Evolutionary conservation across 176 grass and related monocot genomes (phyloP).

Genomic region (Avena atlantica): DNA sequence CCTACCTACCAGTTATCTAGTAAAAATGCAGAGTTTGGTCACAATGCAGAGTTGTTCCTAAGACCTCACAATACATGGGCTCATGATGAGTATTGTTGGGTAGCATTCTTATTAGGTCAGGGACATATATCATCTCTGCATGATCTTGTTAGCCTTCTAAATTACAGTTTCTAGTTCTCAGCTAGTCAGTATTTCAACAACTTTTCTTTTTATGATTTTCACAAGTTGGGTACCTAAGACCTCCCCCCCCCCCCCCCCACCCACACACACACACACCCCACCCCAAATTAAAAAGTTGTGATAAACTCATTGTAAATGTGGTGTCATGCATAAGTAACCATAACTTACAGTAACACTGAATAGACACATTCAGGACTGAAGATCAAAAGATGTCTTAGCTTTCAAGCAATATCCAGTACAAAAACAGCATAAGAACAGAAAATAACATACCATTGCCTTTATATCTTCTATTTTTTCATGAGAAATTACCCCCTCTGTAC

Average conservation of each 20-base stretch:
- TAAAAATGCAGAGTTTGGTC: not conserved
- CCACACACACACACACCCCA: too few relatives aligned
- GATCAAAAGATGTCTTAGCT: not conserved
- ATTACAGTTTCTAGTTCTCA: too few relatives aligned
- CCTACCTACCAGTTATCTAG: too few relatives aligned
- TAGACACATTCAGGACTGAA: not conserved
- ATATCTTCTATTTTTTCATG: slow-evolving; percentile 26
- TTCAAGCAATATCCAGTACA: not conserved
- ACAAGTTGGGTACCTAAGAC: not conserved
- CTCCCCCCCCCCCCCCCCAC: too few relatives aligned
- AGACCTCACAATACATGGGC: too few relatives aligned
- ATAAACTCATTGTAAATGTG: not conserved
- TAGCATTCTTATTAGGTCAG: not conserved
- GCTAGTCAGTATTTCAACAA: too few relatives aligned
- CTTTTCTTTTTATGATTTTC: not conserved
- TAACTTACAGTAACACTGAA: not conserved
- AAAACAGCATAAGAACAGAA: not conserved
- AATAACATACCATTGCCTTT: slow-evolving; percentile 30
- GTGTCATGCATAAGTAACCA: not conserved
- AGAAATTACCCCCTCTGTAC: slow-evolving; percentile 45
- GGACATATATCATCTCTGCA: not conserved
- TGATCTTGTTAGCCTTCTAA: not conserved
- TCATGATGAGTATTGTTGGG: not conserved
- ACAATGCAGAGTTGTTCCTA: not conserved
- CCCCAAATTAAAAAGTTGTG: not conserved